Percentiles rank a stretch among this genome's conserved stretches.
phyloP scores from a whole-genome alignment of 129 eudicot genomes.

The Logfia minima region DNA sequence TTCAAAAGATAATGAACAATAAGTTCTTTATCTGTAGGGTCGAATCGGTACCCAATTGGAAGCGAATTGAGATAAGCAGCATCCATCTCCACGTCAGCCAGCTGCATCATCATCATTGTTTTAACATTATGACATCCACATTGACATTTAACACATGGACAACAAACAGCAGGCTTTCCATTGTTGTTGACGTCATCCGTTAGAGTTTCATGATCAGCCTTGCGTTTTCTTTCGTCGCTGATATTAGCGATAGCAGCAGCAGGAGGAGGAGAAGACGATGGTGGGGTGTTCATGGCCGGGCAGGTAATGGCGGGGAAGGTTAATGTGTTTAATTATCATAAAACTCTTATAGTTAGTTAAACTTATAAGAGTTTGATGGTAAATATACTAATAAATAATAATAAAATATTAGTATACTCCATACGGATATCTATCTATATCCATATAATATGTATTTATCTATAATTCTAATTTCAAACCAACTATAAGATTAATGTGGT shows the following conservation, averaged over 20 bases:
- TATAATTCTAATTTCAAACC: neutral
- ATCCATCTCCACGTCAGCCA: too few relatives aligned
- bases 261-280: neutral
- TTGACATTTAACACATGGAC: neutral
- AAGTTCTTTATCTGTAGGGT: conserved; percentile 22
- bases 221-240: neutral
- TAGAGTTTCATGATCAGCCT: neutral
- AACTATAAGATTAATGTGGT: too few relatives aligned
- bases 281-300: conserved; percentile 12
- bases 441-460: neutral
- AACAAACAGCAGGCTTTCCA: neutral
- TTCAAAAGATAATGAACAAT: conserved; percentile 8
- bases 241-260: neutral
- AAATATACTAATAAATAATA: too few relatives aligned
- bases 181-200: neutral
- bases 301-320: neutral
- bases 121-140: neutral
- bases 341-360: neutral
- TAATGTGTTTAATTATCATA: too few relatives aligned
- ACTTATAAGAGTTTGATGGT: neutral
- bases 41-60: conserved; percentile 8
- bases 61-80: conserved; percentile 20
- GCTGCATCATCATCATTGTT: neutral
- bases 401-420: too few relatives aligned
- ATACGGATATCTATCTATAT: too few relatives aligned